Base-by-base conservation (phyloP, 2,329 filamentous ascomycete genomes). In the Pleomassaria siparia region DNA sequence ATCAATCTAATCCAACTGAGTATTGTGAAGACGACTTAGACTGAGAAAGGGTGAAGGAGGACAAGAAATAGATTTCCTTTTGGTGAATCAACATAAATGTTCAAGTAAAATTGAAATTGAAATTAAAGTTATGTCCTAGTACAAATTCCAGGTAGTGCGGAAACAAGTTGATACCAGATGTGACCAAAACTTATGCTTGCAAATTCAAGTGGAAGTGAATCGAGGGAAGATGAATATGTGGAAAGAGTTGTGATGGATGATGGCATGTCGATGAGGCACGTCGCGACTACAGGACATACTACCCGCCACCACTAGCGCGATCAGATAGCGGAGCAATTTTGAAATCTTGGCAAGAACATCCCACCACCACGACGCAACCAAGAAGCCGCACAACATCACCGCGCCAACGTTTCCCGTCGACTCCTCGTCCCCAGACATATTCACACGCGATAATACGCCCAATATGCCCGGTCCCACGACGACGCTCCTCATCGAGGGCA, bases 401-500 rank as follows among this genome's bases (percentile, higher is more conserved):
- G 40, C 41, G 42, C 44, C 28, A 42, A 26, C 49, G 20, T 39
- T 26, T 41, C 50, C 26, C 33, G 22, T n/a, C 30, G 36, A 21
- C 40, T 46, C 37, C 25, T 46, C 45, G 51, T 51, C 43, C 47
- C 50, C 51, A 61, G 56, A 60, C 59, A 60, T 50, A 53, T 49
- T 40, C 43, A 32, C 28, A 56, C 53, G 47, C 54, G 56, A 53
- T 45, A 56, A 51, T 41, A 56, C 49, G 41, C 52, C 35, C 64
- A 71, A 51, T 60, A 85, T 85, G 82, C 80, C 82, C 55, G 80
- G 76, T 62, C 77, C 81, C 54, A 76, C 80, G 50, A 85, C 78
- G 59, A 84, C 82, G 66, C 80, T 85, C 62, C 77, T 86, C 62
- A 84, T 99, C 74, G 94, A 99, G 80, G 94, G 94, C 73, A 83